phyloP scores from a whole-genome alignment of 31 red algal genomes.

The Asparagopsis taxiformis region DNA sequence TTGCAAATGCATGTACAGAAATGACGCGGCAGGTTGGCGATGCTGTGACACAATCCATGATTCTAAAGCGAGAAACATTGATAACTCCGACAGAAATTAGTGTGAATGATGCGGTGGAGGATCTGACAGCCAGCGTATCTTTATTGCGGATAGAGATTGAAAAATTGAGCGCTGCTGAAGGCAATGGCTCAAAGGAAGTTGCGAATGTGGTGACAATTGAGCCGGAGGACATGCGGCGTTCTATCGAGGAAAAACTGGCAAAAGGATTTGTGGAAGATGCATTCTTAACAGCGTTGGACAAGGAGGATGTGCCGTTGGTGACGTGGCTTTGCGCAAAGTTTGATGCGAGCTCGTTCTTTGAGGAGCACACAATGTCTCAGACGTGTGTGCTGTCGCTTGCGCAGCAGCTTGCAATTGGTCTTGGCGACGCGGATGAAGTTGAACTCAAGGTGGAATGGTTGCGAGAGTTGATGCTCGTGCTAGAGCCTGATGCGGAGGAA shows the following conservation, averaged over 20 bases:
- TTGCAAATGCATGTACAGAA: constrained; percentile 49
- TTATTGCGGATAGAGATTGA: constrained; percentile 24
- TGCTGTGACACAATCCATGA: constrained; percentile 42
- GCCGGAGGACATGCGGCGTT: constrained; percentile 36
- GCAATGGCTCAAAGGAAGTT: neutral
- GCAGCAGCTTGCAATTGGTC: constrained; percentile 41
- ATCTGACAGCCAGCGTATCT: constrained; percentile 32
- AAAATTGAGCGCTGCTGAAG: constrained; percentile 8
- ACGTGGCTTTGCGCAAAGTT: constrained; percentile 69
- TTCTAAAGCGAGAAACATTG: constrained; percentile 44
- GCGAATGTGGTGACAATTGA: constrained; percentile 21
- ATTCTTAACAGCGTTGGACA: constrained; percentile 66
- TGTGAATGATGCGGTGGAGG: constrained; percentile 42
- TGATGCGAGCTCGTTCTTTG: constrained; percentile 55
- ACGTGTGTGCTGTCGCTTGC: constrained; percentile 47
- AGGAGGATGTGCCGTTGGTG: constrained; percentile 58
- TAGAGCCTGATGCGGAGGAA: constrained; percentile 64
- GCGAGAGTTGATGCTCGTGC: constrained; percentile 57
- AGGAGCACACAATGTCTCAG: constrained; percentile 61
- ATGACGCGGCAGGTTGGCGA: constrained; percentile 42
- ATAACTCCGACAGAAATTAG: constrained; percentile 24
- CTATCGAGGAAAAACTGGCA: constrained; percentile 46
- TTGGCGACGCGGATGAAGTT: constrained; percentile 35
- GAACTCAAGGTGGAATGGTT: constrained; percentile 75
- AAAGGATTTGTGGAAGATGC: constrained; percentile 47